Evolutionary conservation across 2,329 filamentous ascomycete genomes (phyloP), one percentile per base, ranked within the genome.

Genomic region (Stromatinia cepivora): DNA sequence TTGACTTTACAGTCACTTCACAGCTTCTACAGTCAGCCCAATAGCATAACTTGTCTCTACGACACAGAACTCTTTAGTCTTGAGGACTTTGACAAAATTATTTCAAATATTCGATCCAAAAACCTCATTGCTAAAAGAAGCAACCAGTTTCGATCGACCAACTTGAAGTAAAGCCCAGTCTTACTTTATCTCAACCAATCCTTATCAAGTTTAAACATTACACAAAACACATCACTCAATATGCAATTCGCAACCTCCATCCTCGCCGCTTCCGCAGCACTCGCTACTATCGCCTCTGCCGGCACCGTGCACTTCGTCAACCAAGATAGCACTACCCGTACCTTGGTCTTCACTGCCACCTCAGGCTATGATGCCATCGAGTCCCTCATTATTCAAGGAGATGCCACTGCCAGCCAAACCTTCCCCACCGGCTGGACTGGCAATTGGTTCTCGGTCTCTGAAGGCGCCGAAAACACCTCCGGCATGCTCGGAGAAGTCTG

Each of bases 261-360:
- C 71, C 75, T 82, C 75, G 74, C 84, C 76, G 78, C 83, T 73
- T 77, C 78, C 72, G 76, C 76, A 66, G 77, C 81, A 71, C 81
- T 83, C 73, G 82, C 81, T 70, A 78, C 81, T 71, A 73, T 82
- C 64, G 82, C 78, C 75, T 77, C 77, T 67, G 85, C 84, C 70
- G 84, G 83, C 79, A 79, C 79, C 48, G 79, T 90, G 75, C 86
- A 84, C 73, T 88, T 90, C 80, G 75, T 84, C 79, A 88, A 85
- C 74, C 84, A 87, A 64, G 88, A 90, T 77, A 74, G 78, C 70
- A 80, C 79, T 46, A 77, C 79, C 70, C 77, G 77, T 56, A 78
- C 76, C 70, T 72, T 79, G 53, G 39, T 71, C 73, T 79, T 79
- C 75, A 77, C 77, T 34, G 46, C 73, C 20, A 72, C 73, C 52